Base-by-base conservation (phyloP, 2,329 filamentous ascomycete species). In the Neospermospora avenae region DNA sequence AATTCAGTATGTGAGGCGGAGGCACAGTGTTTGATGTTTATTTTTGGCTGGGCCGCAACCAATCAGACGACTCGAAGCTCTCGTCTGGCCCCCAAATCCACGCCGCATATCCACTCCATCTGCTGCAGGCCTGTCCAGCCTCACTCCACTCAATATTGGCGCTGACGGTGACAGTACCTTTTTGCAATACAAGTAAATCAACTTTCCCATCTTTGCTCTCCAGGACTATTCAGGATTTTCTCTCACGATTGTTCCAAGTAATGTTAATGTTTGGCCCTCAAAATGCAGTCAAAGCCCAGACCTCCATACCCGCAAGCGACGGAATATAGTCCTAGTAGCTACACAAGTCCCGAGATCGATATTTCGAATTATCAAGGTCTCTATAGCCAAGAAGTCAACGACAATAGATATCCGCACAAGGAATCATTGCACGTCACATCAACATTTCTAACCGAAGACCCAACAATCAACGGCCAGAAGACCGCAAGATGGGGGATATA, bases 401-500 rank as follows among this genome's bases (percentile, higher is more conserved):
- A 45, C 13, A 28, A 28, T 4, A 46, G 11, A 28, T 22, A 8
- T 4, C 3, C 10, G 22, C 3, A 46, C 6, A 28, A 28, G n/a
- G 44, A 28, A 28, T 8, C 14, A 7, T 46, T 14, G 2, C 44
- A 46, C 2, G 22, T 28, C 14, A 46, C 24, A 24, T 24, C 22
- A 8, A 6, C 44, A 16, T 46, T 46, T 7, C 22, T 46, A 11
- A 28, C 13, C 22, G 22, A 28, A 16, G 4, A 5, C 1, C 28
- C 44, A 11, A 25, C 44, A 28, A 28, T 3, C 44, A 13, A 22
- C 6, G 24, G 20, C 3, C 22, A 25, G 10, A 46, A 39, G 39
- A 53, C 11, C 20, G 53, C 44, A 22, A 46, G 46, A 22, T 56
- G 53, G 53, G 53, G 53, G 8, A 35, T 56, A 24, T 31, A 22